A percentile compares a stretch with the other conserved stretches of the same genome.
These are phyloP conservation scores for Coprinopsis sp. DNA, from an alignment of 768 basidiomycete genomes.

Conservation along the genomic window DNA sequence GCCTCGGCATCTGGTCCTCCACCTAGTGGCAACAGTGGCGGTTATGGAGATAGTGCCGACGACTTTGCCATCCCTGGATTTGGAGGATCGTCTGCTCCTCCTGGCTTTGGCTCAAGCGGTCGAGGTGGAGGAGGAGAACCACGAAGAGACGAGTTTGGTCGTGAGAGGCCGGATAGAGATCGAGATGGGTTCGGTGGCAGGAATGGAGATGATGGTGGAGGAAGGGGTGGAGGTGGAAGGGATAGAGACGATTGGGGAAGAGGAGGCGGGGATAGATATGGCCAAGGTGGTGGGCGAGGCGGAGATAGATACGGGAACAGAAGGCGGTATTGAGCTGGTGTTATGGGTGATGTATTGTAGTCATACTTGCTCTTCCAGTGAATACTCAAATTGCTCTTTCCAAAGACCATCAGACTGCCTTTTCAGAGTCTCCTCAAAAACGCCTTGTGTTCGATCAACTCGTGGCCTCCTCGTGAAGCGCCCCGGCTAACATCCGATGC, in stretches of 20 bases:
- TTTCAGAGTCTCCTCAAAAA: too few relatives aligned
- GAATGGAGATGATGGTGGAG: slow-evolving; percentile 5
- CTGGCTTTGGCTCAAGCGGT: slow-evolving; percentile 19
- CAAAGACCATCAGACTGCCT: too few relatives aligned
- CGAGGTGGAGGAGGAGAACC: background rate
- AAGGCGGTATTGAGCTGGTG: background rate
- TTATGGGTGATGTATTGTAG: too few relatives aligned
- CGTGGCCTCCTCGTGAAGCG: too few relatives aligned
- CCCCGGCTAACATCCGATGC: too few relatives aligned
- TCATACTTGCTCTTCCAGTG: too few relatives aligned
- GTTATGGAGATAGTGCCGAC: slow-evolving; percentile 2
- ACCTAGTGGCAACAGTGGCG: slow-evolving; percentile 18
- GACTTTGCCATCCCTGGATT: slow-evolving; percentile 7
- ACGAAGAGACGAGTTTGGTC: slow-evolving; percentile 9
- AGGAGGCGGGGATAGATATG: slow-evolving; percentile 7
- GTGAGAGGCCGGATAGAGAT: slow-evolving; percentile 7
- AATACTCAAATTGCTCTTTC: too few relatives aligned
- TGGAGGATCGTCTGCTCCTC: slow-evolving; percentile 11
- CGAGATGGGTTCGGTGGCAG: slow-evolving; percentile 7
- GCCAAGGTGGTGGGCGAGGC: slow-evolving; percentile 1
- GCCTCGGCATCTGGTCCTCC: slow-evolving; percentile 19
- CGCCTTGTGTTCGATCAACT: too few relatives aligned
- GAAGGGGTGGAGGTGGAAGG: slow-evolving; percentile 12
- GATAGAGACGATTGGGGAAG: slow-evolving; percentile 6
- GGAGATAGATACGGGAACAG: slow-evolving; percentile 2